Percentiles rank a stretch among this genome's conserved stretches.
Conservation (phyloP, 805 yeast genomes). For the Maudiozyma barnettii region DNA sequence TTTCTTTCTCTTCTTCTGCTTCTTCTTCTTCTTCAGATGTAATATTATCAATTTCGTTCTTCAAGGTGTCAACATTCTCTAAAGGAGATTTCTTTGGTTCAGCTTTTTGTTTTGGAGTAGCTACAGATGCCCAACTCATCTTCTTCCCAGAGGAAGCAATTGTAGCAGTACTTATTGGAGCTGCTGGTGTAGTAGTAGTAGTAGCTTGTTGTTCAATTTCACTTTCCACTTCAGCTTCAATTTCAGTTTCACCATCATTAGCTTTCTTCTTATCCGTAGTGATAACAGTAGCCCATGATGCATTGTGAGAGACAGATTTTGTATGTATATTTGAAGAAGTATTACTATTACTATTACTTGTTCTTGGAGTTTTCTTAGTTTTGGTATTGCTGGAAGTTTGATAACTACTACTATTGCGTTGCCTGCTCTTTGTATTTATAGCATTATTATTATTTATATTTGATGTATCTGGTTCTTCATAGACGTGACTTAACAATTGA, state of each 20-base stretch:
- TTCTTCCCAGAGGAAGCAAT: slow-evolving; percentile 16
- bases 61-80: slow-evolving; percentile 23
- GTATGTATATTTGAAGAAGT: slow-evolving; percentile 16
- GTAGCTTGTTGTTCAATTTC: not conserved
- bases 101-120: slow-evolving; percentile 40
- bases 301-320: slow-evolving; percentile 18
- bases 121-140: slow-evolving; percentile 64
- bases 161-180: slow-evolving; percentile 4
- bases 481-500: not conserved
- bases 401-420: not conserved
- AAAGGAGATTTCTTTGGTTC: slow-evolving; percentile 12
- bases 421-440: not conserved
- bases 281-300: slow-evolving; percentile 34
- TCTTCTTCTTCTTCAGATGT: slow-evolving; percentile 2
- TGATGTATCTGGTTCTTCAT: not conserved
- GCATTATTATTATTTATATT: too few species aligned
- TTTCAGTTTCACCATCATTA: not conserved
- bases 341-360: slow-evolving; percentile 3
- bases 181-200: slow-evolving; percentile 5
- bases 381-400: not conserved
- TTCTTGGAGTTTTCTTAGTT: not conserved
- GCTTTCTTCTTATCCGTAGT: slow-evolving; percentile 10
- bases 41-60: slow-evolving; percentile 28
- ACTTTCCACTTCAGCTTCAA: not conserved
- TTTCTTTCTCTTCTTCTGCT: not conserved